Percentiles rank a stretch among this genome's conserved stretches.
These are phyloP conservation scores for Didymella arachidicola DNA, from an alignment of 2,329 filamentous ascomycete genomes.

Conservation along the genomic window DNA sequence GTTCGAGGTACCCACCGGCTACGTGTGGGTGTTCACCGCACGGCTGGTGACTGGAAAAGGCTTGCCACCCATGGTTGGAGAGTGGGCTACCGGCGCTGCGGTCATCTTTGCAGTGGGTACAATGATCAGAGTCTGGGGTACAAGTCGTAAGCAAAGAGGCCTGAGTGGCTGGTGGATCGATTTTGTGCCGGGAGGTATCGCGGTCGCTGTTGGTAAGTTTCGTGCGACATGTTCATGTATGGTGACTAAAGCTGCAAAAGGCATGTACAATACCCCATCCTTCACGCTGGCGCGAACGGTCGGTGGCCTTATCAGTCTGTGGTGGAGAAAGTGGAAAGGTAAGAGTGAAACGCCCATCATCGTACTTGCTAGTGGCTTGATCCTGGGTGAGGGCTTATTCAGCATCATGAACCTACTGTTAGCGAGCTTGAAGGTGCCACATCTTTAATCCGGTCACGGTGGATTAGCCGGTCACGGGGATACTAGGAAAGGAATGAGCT, in stretches of 20 bases:
- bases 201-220: slow-evolving; percentile 82
- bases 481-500: too few relatives aligned
- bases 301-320: slow-evolving; percentile 65
- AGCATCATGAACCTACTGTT: slow-evolving; percentile 75
- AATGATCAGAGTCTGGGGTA: slow-evolving; percentile 64
- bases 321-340: slow-evolving; percentile 34
- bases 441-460: slow-evolving; percentile 3
- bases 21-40: slow-evolving; percentile 97
- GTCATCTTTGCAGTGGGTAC: slow-evolving; percentile 77
- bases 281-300: slow-evolving; percentile 90
- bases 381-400: slow-evolving; percentile 60
- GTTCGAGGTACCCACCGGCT: slow-evolving; percentile 93
- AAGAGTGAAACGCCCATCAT: slow-evolving; percentile 78
- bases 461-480: too few relatives aligned
- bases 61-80: slow-evolving; percentile 80
- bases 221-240: background rate
- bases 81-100: slow-evolving; percentile 80
- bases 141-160: slow-evolving; percentile 42
- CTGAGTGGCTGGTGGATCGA: slow-evolving; percentile 67
- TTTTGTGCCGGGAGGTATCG: slow-evolving; percentile 89
- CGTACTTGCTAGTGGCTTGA: slow-evolving; percentile 87
- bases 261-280: slow-evolving; percentile 97
- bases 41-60: slow-evolving; percentile 90
- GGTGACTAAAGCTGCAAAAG: slow-evolving; percentile 50
- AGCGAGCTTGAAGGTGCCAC: slow-evolving; percentile 61